Base-by-base conservation (phyloP, 495 filamentous ascomycete species). In the Durotheca rogersii region DNA sequence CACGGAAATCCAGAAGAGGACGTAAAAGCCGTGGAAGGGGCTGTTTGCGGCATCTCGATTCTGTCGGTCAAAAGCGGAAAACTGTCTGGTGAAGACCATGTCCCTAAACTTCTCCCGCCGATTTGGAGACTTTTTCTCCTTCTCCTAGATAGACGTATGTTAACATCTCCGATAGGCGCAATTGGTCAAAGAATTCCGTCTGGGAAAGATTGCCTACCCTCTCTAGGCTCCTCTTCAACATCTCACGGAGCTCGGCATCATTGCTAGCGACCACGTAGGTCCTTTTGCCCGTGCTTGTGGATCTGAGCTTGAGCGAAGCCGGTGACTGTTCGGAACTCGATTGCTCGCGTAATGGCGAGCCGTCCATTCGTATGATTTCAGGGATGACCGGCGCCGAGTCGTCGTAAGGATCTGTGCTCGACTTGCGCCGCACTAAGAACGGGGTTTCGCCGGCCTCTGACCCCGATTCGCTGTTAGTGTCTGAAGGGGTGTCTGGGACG, bases 11-110 rank as follows among this genome's bases (percentile, higher is more conserved):
- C 86, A 90, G 67, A 89, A 88, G 4, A 90, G 75, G 1, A 82
- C 85, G 53, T 86, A 89, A 66, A 90, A 89, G 21, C 86, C 86
- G 57, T 86, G 80, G 52, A 88, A 89, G 6, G 81, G 78, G 17
- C 77, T 82, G 11, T 79, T 73, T 9, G 73, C 70, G 9, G 72
- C 74, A 1, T 64, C 64, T 4, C 74, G 71, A 66, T 87, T 87
- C 49, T 82, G 80, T 9, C 81, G 74, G 62, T 90, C 86, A 55
- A 90, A 89, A 4, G 82, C 71, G 0, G 84, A 84, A 58, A 86
- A 86, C 42, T 78, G 80, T 25, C 79, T 73, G 2, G 84, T 88
- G 60, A 88, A 88, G 12, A 85, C 78, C 30, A 86, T 65, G 60
- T 87, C 82, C 46, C 77, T 67, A 61, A 87, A 83, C 45, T 79